Evolutionary conservation across 805 yeast species (phyloP).

Genomic region (Lachancea dasiensis): DNA sequence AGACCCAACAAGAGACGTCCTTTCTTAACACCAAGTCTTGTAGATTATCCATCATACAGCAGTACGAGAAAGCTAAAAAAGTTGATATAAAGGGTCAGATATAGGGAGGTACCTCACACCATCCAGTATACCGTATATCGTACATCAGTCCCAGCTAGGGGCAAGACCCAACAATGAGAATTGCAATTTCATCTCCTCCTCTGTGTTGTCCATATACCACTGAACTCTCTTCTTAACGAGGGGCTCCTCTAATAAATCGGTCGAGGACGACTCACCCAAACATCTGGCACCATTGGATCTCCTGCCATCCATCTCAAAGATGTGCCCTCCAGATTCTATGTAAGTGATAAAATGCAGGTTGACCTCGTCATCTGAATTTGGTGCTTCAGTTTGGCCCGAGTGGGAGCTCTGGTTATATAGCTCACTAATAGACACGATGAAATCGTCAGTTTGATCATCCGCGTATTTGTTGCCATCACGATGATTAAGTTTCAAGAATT

Average conservation of each 20-base stretch:
- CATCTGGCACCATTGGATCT: conserved; percentile 61
- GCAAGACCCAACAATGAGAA: conserved; percentile 77
- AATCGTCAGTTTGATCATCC: conserved; percentile 34
- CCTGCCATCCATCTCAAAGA: conserved; percentile 89
- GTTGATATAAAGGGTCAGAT: conserved; percentile 91
- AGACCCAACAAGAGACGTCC: conserved; percentile 25
- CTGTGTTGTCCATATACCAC: conserved; percentile 59
- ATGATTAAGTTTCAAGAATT: conserved; percentile 14
- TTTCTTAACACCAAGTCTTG: conserved; percentile 34
- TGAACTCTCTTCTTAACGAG: conserved; percentile 50
- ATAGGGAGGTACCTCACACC: conserved; percentile 19
- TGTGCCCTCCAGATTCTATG: conserved; percentile 48
- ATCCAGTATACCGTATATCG: not conserved
- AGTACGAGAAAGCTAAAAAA: conserved; percentile 40
- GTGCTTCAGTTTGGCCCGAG: conserved; percentile 65
- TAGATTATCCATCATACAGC: conserved; percentile 33
- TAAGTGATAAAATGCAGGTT: conserved; percentile 77
- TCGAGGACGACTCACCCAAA: conserved; percentile 38
- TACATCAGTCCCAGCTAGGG: conserved; percentile 42
- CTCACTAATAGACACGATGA: conserved; percentile 20
- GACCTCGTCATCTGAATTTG: conserved; percentile 46
- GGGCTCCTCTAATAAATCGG: conserved; percentile 49
- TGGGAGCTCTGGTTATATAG: conserved; percentile 20
- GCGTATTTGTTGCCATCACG: conserved; percentile 40
- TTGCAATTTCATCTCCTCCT: conserved; percentile 50